A percentile compares a stretch with the other conserved stretches of the same genome.
These are phyloP conservation scores for Cystobasidium pallidum DNA, from an alignment of 1,284 basidiomycete species.

Conservation along the genomic window DNA sequence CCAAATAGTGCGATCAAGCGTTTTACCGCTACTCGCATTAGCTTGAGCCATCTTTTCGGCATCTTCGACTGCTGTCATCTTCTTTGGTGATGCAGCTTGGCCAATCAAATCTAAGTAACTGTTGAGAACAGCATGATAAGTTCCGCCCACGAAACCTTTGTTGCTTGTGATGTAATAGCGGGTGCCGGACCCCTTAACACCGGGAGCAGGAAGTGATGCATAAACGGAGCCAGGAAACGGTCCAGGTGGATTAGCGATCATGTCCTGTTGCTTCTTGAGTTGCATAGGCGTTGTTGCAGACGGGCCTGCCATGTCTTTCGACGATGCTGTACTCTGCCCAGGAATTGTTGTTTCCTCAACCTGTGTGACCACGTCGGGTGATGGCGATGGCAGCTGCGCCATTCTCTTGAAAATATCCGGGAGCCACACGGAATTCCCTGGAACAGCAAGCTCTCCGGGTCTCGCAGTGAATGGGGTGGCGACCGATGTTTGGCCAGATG, in stretches of 20 bases:
- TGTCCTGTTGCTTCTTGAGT: conserved; percentile 27
- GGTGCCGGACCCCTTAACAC: neutral
- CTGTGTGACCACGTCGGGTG: neutral
- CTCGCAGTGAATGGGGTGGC: neutral
- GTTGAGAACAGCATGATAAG: conserved; percentile 38
- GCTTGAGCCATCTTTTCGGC: conserved; percentile 31
- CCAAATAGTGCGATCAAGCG: conserved; percentile 13
- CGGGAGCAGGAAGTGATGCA: conserved; percentile 25
- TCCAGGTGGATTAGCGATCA: conserved; percentile 15
- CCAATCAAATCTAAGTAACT: conserved; percentile 16
- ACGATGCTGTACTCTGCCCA: neutral
- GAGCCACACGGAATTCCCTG: conserved; percentile 18
- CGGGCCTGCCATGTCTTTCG: neutral
- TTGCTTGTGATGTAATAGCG: conserved; percentile 36
- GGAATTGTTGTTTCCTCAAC: neutral
- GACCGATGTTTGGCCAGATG: neutral
- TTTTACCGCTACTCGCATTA: conserved; percentile 11
- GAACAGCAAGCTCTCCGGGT: conserved; percentile 9
- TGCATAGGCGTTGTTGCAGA: conserved; percentile 8
- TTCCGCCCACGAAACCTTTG: conserved; percentile 25
- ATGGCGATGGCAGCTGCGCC: neutral
- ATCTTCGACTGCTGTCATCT: conserved; percentile 20
- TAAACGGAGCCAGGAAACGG: conserved; percentile 39
- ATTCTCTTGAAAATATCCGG: conserved; percentile 10
- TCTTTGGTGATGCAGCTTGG: conserved; percentile 33